These are phyloP conservation scores for Calonectria naviculata DNA, from an alignment of 2,329 filamentous ascomycete species.

Conservation along the genomic window DNA sequence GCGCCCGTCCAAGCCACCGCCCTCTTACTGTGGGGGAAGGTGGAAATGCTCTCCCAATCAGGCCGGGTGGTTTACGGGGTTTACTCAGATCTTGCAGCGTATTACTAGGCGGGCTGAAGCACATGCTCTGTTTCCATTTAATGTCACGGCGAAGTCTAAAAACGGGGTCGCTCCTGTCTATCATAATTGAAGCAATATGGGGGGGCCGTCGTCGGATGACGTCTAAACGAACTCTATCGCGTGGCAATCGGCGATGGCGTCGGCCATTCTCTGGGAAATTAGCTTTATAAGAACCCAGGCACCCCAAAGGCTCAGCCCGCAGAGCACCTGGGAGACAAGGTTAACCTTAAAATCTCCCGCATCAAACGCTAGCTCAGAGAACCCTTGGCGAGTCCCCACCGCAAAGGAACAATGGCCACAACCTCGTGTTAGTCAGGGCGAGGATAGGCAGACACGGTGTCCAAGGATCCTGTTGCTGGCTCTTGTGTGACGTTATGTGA, in stretches of 20 bases:
- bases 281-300: not conserved
- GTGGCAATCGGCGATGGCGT: not conserved
- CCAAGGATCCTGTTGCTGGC: not conserved
- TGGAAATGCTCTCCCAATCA: not conserved
- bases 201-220: not conserved
- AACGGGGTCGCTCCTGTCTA: not conserved
- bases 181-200: not conserved
- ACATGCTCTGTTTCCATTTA: not conserved
- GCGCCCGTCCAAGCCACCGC: not conserved
- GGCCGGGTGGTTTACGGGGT: not conserved
- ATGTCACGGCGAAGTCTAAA: not conserved
- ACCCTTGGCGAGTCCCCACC: not conserved
- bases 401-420: not conserved
- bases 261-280: not conserved
- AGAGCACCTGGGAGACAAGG: not conserved
- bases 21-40: not conserved
- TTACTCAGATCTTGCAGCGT: constrained; percentile 5
- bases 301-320: not conserved
- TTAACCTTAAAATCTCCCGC: constrained; percentile 8
- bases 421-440: not conserved
- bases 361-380: not conserved
- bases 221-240: not conserved
- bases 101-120: not conserved
- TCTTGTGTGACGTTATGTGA: not conserved
- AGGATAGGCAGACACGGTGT: constrained; percentile 1